Conservation (phyloP, 768 basidiomycete species). For the Tylopilus felleus region DNA sequence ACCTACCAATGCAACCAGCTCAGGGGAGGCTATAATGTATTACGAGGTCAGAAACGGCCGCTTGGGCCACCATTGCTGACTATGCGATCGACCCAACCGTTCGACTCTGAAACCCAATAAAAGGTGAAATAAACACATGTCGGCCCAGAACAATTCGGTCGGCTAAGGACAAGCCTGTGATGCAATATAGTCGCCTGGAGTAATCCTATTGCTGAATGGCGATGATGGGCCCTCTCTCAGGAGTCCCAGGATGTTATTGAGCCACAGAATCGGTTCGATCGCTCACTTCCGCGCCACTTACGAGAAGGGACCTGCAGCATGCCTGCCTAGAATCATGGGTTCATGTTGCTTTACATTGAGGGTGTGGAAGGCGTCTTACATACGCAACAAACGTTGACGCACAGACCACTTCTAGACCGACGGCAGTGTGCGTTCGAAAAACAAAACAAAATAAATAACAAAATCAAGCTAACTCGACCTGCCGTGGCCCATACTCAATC, state of each 20-base stretch:
- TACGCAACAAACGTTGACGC: slow-evolving; percentile 21
- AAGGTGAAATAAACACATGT: slow-evolving; percentile 1
- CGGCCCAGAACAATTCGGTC: slow-evolving; percentile 4
- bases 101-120: neutral
- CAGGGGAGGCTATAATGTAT: neutral
- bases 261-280: slow-evolving; percentile 20
- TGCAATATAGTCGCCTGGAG: slow-evolving; percentile 25
- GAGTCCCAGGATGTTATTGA: slow-evolving; percentile 13
- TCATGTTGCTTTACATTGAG: slow-evolving; percentile 16
- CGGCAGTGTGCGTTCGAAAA: neutral
- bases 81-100: slow-evolving; percentile 1
- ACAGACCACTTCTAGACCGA: slow-evolving; percentile 10
- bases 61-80: neutral
- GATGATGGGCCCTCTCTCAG: slow-evolving; percentile 12
- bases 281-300: slow-evolving; percentile 33
- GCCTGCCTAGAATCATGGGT: slow-evolving; percentile 15
- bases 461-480: slow-evolving; percentile 50
- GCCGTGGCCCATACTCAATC: slow-evolving; percentile 19
- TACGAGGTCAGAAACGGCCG: neutral
- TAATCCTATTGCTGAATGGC: slow-evolving; percentile 13
- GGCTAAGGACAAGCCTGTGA: slow-evolving; percentile 19
- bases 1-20: neutral
- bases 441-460: neutral
- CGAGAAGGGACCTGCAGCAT: slow-evolving; percentile 23
- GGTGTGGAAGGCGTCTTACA: slow-evolving; percentile 22